These are phyloP conservation scores for Solanum bulbocastanum DNA, from an alignment of 257 asterid species.

Conservation along the genomic window DNA sequence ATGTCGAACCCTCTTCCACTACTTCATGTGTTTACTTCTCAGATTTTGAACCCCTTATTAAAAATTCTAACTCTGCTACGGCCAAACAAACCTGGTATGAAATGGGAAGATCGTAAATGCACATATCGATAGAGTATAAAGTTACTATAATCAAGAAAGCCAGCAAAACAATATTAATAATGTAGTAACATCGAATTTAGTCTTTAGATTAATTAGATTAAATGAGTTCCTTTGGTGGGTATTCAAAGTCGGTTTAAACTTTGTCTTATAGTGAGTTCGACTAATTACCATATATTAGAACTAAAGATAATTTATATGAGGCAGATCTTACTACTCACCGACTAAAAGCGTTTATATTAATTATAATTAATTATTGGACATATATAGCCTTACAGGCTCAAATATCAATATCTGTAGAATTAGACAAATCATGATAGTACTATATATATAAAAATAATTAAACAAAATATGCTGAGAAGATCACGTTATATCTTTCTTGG, in stretches of 20 bases:
- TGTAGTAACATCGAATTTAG: background rate
- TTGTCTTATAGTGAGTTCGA: background rate
- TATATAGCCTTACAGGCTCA: background rate
- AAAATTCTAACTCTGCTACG: too few relatives aligned
- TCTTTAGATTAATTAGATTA: background rate
- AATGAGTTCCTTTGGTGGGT: background rate
- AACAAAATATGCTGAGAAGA: background rate
- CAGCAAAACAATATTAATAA: background rate
- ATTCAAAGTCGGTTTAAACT: background rate
- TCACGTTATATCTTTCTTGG: slow-evolving; percentile 2
- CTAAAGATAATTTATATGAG: background rate
- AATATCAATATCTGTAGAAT: background rate
- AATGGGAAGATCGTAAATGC: background rate
- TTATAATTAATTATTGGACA: background rate
- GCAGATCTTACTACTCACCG: background rate
- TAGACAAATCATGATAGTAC: background rate
- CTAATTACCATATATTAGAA: background rate
- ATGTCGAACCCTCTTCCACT: too few relatives aligned
- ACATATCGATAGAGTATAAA: background rate
- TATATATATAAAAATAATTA: background rate
- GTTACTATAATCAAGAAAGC: background rate
- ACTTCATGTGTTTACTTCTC: too few relatives aligned
- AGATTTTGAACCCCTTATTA: too few relatives aligned
- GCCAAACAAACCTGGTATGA: background rate
- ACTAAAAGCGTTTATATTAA: background rate